phyloP scores from a whole-genome alignment of 805 yeast species.

The Ogataea nitratoaversa region DNA sequence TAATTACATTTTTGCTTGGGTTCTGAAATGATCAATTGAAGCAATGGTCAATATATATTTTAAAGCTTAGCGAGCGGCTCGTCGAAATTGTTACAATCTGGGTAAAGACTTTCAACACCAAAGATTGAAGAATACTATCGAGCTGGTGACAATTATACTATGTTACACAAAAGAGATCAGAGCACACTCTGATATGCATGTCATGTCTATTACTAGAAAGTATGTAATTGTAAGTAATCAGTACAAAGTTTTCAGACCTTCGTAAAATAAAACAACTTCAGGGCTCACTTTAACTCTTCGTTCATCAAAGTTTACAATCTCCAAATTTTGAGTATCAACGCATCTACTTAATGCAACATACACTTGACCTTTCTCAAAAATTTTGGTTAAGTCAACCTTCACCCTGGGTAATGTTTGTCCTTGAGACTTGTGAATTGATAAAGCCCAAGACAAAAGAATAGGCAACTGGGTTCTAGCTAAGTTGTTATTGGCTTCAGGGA shows the following conservation, averaged over 20 bases:
- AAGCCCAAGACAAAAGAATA: constrained; percentile 71
- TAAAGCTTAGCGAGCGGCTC: no score
- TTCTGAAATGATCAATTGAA: no score
- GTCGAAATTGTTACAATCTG: no score
- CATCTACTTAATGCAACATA: constrained; percentile 83
- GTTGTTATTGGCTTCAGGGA: constrained; percentile 24
- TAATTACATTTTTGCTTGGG: no score
- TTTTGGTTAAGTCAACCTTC: constrained; percentile 59
- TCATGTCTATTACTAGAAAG: no score
- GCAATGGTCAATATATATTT: no score
- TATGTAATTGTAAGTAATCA: neutral
- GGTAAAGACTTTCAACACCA: no score
- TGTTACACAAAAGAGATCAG: no score
- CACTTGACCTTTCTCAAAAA: constrained; percentile 80
- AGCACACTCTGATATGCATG: no score
- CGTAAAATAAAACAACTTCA: constrained; percentile 59
- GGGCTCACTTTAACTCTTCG: constrained; percentile 53
- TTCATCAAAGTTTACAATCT: constrained; percentile 61
- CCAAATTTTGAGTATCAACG: constrained; percentile 58
- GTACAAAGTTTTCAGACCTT: constrained; percentile 31
- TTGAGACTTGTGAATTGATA: constrained; percentile 81
- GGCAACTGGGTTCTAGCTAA: constrained; percentile 59
- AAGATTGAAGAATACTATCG: no score
- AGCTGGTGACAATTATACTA: no score
- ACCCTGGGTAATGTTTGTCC: constrained; percentile 77